Conservation (phyloP, 2,329 filamentous ascomycete species). For the Sporothrix brunneoviolacea region DNA sequence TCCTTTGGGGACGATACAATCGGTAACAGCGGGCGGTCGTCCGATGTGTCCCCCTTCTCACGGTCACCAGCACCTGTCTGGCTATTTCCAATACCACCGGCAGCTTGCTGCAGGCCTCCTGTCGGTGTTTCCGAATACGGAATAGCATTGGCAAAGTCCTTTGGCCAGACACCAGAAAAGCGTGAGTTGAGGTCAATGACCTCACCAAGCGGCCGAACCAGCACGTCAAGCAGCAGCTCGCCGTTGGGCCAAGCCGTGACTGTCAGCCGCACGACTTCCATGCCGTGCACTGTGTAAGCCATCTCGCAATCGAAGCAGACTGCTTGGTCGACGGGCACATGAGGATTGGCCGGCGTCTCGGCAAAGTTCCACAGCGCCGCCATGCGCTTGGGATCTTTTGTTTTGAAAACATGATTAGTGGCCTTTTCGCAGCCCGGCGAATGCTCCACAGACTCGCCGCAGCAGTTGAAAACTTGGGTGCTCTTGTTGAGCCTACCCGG, state of each 20-base stretch:
- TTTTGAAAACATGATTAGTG: slow-evolving; percentile 80
- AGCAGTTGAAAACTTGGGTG: slow-evolving; percentile 68
- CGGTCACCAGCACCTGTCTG: too few species aligned
- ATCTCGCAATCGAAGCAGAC: slow-evolving; percentile 96
- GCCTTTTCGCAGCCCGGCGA: slow-evolving; percentile 66
- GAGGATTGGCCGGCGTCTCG: slow-evolving; percentile 62
- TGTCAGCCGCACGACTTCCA: slow-evolving; percentile 86
- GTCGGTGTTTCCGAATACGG: slow-evolving; percentile 36
- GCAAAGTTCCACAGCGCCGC: slow-evolving; percentile 74
- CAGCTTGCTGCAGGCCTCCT: background rate
- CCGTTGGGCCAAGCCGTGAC: slow-evolving; percentile 81
- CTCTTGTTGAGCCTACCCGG: slow-evolving; percentile 59
- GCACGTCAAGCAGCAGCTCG: slow-evolving; percentile 67
- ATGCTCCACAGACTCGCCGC: slow-evolving; percentile 65
- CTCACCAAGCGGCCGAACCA: slow-evolving; percentile 21
- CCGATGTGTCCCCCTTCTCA: background rate
- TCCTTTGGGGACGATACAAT: slow-evolving; percentile 69
- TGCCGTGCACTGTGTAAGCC: slow-evolving; percentile 82
- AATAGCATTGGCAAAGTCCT: slow-evolving; percentile 65
- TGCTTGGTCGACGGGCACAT: slow-evolving; percentile 47
- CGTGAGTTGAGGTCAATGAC: slow-evolving; percentile 58
- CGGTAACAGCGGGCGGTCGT: slow-evolving; percentile 44
- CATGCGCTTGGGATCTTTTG: slow-evolving; percentile 66
- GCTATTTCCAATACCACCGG: slow-evolving; percentile 13
- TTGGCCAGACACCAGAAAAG: slow-evolving; percentile 78